phyloP scores from a whole-genome alignment of 306 rosid species.

The Acacia acuminata region DNA sequence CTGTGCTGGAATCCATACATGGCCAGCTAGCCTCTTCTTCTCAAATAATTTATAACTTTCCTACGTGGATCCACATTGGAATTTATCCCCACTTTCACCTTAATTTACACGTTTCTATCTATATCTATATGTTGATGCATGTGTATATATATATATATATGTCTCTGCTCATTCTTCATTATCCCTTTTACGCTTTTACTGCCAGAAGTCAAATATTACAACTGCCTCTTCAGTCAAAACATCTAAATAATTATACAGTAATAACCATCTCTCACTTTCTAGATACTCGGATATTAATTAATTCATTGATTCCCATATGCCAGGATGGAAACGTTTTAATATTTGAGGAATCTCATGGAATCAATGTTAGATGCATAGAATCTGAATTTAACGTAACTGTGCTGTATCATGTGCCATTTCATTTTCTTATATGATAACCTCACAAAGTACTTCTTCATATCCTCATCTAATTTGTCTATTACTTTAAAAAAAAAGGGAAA shows the following conservation, averaged over 20 bases:
- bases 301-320: background rate
- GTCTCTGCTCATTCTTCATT: background rate
- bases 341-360: background rate
- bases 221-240: background rate
- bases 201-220: background rate
- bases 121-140: too few relatives aligned
- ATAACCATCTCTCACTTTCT: background rate
- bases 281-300: too few relatives aligned
- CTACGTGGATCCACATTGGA: background rate
- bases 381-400: background rate
- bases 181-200: background rate
- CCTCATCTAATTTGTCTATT: too few relatives aligned
- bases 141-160: too few relatives aligned
- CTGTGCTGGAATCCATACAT: background rate
- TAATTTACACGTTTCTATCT: background rate
- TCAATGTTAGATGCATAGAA: background rate
- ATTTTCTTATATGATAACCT: too few relatives aligned
- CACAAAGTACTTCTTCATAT: too few relatives aligned
- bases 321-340: background rate
- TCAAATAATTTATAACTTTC: background rate
- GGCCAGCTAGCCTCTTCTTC: background rate
- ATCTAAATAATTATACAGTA: background rate
- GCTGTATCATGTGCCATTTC: too few relatives aligned
- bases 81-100: background rate
- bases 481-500: too few relatives aligned